Percentiles rank a stretch among this genome's conserved stretches.
Evolutionary conservation across 2,329 filamentous ascomycete species (phyloP).

Genomic region (Fusarium sublunatum): DNA sequence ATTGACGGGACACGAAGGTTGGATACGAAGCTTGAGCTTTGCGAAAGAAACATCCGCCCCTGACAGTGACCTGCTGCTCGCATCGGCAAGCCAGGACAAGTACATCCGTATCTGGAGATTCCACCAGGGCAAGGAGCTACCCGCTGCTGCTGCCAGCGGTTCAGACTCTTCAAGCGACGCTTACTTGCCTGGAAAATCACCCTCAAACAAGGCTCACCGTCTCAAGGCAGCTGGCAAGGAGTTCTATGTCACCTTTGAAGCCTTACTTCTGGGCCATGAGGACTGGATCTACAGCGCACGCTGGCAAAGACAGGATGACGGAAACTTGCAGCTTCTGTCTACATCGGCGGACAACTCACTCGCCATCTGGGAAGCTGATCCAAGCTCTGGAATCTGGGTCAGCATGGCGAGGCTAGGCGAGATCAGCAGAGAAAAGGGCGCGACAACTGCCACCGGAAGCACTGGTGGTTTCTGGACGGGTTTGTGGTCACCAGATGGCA

Average conservation of each 20-base stretch:
- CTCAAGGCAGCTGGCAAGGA: conserved; percentile 71
- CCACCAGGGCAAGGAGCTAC: conserved; percentile 74
- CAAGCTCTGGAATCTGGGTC: conserved; percentile 88
- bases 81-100: conserved; percentile 96
- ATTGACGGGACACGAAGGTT: conserved; percentile 90
- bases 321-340: conserved; percentile 79
- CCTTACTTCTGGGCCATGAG: conserved; percentile 91
- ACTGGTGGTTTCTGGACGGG: conserved; percentile 97
- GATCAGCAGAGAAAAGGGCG: conserved; percentile 93
- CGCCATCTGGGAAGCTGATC: conserved; percentile 90
- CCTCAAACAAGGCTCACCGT: conserved; percentile 90
- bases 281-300: conserved; percentile 96
- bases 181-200: conserved; percentile 73
- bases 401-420: conserved; percentile 88
- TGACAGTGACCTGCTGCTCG: conserved; percentile 78
- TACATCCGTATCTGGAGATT: conserved; percentile 95
- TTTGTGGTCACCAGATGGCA: conserved; percentile 85
- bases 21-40: conserved; percentile 89
- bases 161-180: conserved; percentile 69
- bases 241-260: conserved; percentile 91
- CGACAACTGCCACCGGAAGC: conserved; percentile 94
- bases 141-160: conserved; percentile 63
- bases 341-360: conserved; percentile 96
- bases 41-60: conserved; percentile 67
- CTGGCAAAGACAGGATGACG: conserved; percentile 70